Percentiles rank a stretch among this genome's conserved stretches.
Conservation (phyloP, 768 basidiomycete genomes). For the Lentinula sp. region DNA sequence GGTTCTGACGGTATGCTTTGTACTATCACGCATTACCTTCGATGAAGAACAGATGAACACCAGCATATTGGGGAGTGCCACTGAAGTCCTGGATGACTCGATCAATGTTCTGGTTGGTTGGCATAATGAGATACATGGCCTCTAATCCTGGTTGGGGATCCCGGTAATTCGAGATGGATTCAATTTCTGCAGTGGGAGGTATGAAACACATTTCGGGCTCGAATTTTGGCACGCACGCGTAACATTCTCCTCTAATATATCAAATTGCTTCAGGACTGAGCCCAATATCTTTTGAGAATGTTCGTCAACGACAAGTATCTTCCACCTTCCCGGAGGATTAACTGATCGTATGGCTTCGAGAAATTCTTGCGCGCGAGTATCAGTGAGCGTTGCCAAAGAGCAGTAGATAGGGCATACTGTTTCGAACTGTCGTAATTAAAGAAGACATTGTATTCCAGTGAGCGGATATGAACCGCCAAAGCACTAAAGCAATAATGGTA, state of each 20-base stretch:
- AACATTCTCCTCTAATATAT: slow-evolving; percentile 93
- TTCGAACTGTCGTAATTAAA: slow-evolving; percentile 37
- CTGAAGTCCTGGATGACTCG: slow-evolving; percentile 84
- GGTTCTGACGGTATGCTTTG: background rate
- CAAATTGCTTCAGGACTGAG: slow-evolving; percentile 86
- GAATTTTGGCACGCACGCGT: slow-evolving; percentile 59
- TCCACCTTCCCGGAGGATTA: slow-evolving; percentile 86
- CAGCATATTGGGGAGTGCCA: slow-evolving; percentile 60
- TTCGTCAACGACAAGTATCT: slow-evolving; percentile 95
- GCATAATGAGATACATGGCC: slow-evolving; percentile 91
- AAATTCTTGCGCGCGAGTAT: slow-evolving; percentile 50
- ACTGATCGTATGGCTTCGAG: slow-evolving; percentile 84
- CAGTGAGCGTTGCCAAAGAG: slow-evolving; percentile 2
- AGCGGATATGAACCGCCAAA: background rate
- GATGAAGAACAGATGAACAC: slow-evolving; percentile 88
- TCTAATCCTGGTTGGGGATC: slow-evolving; percentile 83
- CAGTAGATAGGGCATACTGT: slow-evolving; percentile 29
- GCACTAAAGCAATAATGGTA: background rate
- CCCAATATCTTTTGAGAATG: slow-evolving; percentile 80
- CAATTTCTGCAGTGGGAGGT: slow-evolving; percentile 61
- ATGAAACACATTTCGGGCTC: background rate
- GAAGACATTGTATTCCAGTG: slow-evolving; percentile 23
- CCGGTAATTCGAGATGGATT: slow-evolving; percentile 79
- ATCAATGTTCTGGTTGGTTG: slow-evolving; percentile 91
- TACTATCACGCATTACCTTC: slow-evolving; percentile 48